Evolutionary conservation across 805 yeast species (phyloP), one percentile per base, ranked within the genome.

Genomic region (Spathaspora girioi): DNA sequence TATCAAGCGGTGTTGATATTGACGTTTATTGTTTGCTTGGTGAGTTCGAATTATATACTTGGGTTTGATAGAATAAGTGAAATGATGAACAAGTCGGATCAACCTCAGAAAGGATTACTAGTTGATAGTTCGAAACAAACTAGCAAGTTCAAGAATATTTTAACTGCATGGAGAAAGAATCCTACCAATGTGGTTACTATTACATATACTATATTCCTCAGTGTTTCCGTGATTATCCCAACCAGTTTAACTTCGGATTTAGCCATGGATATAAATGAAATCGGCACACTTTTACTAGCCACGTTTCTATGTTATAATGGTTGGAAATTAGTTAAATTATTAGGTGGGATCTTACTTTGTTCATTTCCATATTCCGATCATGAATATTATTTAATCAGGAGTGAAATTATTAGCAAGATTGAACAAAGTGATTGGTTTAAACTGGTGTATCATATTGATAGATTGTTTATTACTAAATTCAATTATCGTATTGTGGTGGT

Each of bases 401-500:
- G 69, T 0, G 60, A 68, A 4, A 74, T 87, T 5, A 65, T 65
- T n/a, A 76, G 74, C 43, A 63, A 65, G 10, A 75, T 87, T n/a
- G 63, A 69, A 23, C 60, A 62, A 1, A 64, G 83, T n/a, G 83
- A 80, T 12, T 69, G 68, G 38, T 87, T 79, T 66, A 82, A 78
- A 58, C 64, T 76, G 2, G 65, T 70, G 5, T 85, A 83, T 59
- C 61, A 62, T 6, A 61, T 87, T 14, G 72, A 77, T 12, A 72
- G 63, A 59, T 71, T 87, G 8, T 70, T 80, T 47, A 68, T 87
- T 6, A 76, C 87, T 2, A 82, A 85, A 56, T 84, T 86, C 38
- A 87, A 84, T 61, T 81, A 82, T 61, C 78, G 77, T 52, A 67
- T 85, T 3, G 82, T 76, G 57, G 75, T 87, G 20, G 80, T 84